Evolutionary conservation across 2,329 filamentous ascomycete genomes (phyloP).

Genomic region (Neofusicoccum sp.): DNA sequence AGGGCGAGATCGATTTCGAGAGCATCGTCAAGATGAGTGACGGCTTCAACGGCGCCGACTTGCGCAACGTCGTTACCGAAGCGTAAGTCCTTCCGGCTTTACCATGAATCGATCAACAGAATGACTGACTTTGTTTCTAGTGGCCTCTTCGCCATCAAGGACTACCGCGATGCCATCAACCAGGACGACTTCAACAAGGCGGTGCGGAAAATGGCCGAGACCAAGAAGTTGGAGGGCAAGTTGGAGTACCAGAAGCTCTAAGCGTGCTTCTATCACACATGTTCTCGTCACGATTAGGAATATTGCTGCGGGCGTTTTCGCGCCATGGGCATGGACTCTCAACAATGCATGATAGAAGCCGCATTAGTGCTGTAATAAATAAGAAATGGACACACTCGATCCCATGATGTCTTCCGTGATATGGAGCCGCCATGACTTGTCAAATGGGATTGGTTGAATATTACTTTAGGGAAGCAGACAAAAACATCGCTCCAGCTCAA

Average conservation of each 20-base stretch:
- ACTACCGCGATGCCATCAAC: slow-evolving; percentile 92
- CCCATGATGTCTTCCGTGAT: background rate
- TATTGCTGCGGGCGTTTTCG: slow-evolving; percentile 14
- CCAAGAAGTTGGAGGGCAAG: slow-evolving; percentile 98
- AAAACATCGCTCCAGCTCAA: too few relatives aligned
- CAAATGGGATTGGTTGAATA: too few relatives aligned
- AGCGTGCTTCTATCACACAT: background rate
- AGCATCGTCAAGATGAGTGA: slow-evolving; percentile 99
- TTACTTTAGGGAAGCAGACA: too few relatives aligned
- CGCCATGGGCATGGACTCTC: slow-evolving; percentile 7
- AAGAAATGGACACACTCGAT: background rate
- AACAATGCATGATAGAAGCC: slow-evolving; percentile 20
- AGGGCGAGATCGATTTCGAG: slow-evolving; percentile 98
- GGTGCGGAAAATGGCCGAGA: slow-evolving; percentile 93
- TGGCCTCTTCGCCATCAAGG: slow-evolving; percentile 96
- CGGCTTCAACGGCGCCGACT: slow-evolving; percentile 93
- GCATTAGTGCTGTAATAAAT: slow-evolving; percentile 9
- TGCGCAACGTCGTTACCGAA: slow-evolving; percentile 97
- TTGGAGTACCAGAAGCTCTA: slow-evolving; percentile 96
- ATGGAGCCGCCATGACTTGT: too few relatives aligned
- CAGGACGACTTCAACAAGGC: slow-evolving; percentile 99
- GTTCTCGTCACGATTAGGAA: slow-evolving; percentile 4
- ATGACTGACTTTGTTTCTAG: slow-evolving; percentile 50
- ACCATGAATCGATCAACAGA: background rate
- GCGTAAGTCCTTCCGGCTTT: slow-evolving; percentile 68